Base-by-base conservation (phyloP, 2,329 filamentous ascomycete species). In the Harringtonia lauricola region DNA sequence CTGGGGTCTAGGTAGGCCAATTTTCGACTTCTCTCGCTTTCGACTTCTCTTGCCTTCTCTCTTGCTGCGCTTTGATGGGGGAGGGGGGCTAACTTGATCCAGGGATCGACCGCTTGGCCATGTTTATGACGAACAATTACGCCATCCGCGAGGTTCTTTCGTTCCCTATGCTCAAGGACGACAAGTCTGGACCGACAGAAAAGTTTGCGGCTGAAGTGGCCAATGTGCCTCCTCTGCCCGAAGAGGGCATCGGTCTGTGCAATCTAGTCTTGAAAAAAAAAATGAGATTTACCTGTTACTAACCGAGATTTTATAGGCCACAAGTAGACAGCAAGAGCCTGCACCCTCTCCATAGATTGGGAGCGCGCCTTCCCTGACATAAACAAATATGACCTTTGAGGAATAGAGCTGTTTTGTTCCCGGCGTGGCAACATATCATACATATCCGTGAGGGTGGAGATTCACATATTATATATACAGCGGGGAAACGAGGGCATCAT, bases 101-200 rank as follows among this genome's bases (percentile, higher is more conserved):
- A 34, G 92, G 92, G 51, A 92, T 95, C 53, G 89, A 96, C 68
- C 81, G 90, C 48, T 39, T 53, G 41, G 47, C 46, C 43, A 56
- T 58, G 51, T 62, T 62, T 76, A 68, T 96, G 64, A 95, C 90
- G 39, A 80, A 96, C 66, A 86, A 95, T 68, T 92, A 94, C 70
- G 86, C 79, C 55, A 98, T 98, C 63, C 89, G 92, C 66, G 92
- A 98, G 66, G 90, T 96, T 3, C 68, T 96, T 50, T 81, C 90
- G 9, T 98, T 98, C 79, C 92, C 92, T 12, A 90, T 95, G 68
- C 95, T 98, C 86, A 95, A 94, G 78, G 85, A 90, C 41, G 84
- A 90, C 57, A 67, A 72, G 51, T 17, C 21, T 7, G 46, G 63
- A 48, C 63, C 64, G 51, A 68, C 69, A 59, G 72, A 72, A 59